Base-by-base conservation (phyloP, 2,329 filamentous ascomycete genomes). In the Fusarium protoensiforme region DNA sequence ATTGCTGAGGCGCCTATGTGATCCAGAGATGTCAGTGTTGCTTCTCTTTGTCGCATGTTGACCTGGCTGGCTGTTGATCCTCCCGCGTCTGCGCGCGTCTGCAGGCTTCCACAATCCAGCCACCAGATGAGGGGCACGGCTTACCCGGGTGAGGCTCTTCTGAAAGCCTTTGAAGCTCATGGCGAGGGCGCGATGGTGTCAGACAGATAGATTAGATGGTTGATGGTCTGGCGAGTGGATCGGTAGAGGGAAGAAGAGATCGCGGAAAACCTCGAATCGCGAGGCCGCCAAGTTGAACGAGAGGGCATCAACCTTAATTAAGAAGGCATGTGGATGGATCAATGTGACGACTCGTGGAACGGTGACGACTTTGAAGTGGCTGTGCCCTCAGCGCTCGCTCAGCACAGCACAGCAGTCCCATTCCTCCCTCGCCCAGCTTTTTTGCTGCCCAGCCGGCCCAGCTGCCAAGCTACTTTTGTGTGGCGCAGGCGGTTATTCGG, bases 111-210 rank as follows among this genome's bases (percentile, higher is more conserved):
- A 29, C 27, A 61, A 61, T 59, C 35, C 53, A 46, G 61, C 59
- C 29, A 56, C 64, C 70, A 76, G 78, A 72, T 80, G 79, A 83
- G 81, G 78, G 80, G 76, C 72, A 80, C 69, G 71, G 75, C 92
- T 82, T 89, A 96, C 96, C 85, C 96, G 91, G 72, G 91, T 90
- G 81, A 98, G 87, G 86, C 93, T 93, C 88, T 98, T 98, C 83
- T 93, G 92, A 80, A 99, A 94, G 80, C 96, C 96, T 85, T 96
- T 97, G 89, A 98, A 95, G 90, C 95, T 98, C 96, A 99, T 98
- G 81, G 62, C 80, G 80, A 65, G 64, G 63, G 72, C 72, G 64
- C n/a, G 59, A 29, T 57, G 58, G 53, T 39, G 53, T 54, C 62
- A 57, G 46, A 24, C 64, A 48, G 38, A 41, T 60, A 58, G 18